These are phyloP conservation scores for Cordyceps fumosorosea DNA, from an alignment of 2,329 filamentous ascomycete genomes.

Conservation along the genomic window DNA sequence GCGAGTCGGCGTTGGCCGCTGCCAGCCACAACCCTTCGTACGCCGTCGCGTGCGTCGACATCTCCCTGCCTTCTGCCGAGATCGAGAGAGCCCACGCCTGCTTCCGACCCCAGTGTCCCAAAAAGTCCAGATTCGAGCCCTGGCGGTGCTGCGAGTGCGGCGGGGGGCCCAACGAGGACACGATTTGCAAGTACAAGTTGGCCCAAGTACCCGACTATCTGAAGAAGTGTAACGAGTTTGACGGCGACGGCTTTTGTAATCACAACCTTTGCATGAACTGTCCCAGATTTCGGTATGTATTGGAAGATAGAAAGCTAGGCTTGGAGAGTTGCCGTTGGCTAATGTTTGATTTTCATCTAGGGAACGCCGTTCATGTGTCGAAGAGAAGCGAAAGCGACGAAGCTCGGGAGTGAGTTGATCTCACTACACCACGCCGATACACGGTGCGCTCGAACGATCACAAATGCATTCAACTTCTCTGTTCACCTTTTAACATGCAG, in stretches of 20 bases:
- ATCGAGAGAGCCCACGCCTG: constrained; percentile 3
- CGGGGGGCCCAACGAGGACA: neutral
- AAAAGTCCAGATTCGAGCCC: neutral
- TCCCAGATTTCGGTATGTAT: constrained; percentile 2
- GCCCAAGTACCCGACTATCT: neutral
- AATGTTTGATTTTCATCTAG: neutral
- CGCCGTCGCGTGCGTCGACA: neutral
- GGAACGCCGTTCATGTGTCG: neutral
- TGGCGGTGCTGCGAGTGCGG: constrained; percentile 6
- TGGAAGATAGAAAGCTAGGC: neutral
- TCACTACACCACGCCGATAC: too few species aligned
- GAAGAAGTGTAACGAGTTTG: neutral
- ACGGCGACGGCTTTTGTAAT: neutral
- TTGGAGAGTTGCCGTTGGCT: neutral
- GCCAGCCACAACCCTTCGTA: neutral
- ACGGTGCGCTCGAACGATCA: too few species aligned
- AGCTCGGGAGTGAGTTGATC: neutral
- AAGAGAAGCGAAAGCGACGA: neutral
- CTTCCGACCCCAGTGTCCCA: neutral
- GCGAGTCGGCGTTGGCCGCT: neutral
- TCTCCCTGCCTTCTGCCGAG: neutral
- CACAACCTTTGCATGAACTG: constrained; percentile 5
- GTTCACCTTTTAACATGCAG: neutral
- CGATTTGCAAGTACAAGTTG: neutral
- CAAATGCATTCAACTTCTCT: neutral